These are phyloP conservation scores for Rhodotorula sp. DNA, from an alignment of 1,284 basidiomycete species.

Conservation along the genomic window DNA sequence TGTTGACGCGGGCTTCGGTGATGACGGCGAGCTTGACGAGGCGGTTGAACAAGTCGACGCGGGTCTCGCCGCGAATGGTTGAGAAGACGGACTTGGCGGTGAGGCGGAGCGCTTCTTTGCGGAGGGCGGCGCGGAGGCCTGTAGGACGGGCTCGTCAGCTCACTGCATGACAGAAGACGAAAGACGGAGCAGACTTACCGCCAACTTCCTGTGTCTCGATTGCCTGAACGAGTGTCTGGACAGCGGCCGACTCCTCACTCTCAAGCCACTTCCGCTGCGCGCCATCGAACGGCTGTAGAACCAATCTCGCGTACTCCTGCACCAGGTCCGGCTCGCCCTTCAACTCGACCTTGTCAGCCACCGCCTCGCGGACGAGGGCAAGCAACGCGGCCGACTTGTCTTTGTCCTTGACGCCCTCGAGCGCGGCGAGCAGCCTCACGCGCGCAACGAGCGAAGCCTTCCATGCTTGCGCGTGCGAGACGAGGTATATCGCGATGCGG, in stretches of 20 bases:
- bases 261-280: constrained; percentile 38
- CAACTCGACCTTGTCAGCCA: constrained; percentile 24
- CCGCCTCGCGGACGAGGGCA: constrained; percentile 60
- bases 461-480: constrained; percentile 75
- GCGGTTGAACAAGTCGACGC: constrained; percentile 33
- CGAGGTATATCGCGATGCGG: constrained; percentile 73
- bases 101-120: constrained; percentile 27
- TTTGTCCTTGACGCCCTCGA: constrained; percentile 63
- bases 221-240: constrained; percentile 19
- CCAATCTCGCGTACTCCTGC: constrained; percentile 53
- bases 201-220: constrained; percentile 10
- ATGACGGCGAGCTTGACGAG: constrained; percentile 28
- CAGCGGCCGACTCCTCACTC: constrained; percentile 16
- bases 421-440: constrained; percentile 60
- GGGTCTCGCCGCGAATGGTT: constrained; percentile 23
- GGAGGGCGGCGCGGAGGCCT: constrained; percentile 22
- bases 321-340: constrained; percentile 40
- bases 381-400: constrained; percentile 65
- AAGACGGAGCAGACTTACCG: background rate
- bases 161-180: background rate
- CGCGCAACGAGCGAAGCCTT: constrained; percentile 54
- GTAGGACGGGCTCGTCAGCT: background rate
- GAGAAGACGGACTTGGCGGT: constrained; percentile 19
- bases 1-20: constrained; percentile 24
- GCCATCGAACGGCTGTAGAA: constrained; percentile 61